Percentiles rank a stretch among this genome's conserved stretches.
Evolutionary conservation across 2,329 filamentous ascomycete genomes (phyloP).

Genomic region (Alternaria hordeiaustralica): DNA sequence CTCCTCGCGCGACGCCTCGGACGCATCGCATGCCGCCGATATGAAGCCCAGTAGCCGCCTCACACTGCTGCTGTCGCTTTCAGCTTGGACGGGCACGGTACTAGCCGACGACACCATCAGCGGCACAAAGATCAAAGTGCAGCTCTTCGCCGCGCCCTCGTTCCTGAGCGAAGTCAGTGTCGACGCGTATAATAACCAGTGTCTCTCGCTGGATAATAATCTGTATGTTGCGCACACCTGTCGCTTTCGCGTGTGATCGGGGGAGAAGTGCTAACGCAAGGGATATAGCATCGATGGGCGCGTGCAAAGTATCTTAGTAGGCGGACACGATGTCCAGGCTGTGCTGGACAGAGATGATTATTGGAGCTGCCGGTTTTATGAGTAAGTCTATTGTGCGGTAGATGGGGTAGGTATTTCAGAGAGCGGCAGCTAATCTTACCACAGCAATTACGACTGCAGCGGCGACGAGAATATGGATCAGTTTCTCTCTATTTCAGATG

Average conservation of each 20-base stretch:
- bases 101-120: slow-evolving; percentile 27
- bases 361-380: slow-evolving; percentile 45
- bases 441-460: slow-evolving; percentile 42
- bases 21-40: slow-evolving; percentile 8
- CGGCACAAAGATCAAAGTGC: slow-evolving; percentile 40
- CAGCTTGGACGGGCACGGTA: slow-evolving; percentile 5
- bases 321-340: slow-evolving; percentile 34
- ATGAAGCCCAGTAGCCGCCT: slow-evolving; percentile 14
- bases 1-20: not conserved
- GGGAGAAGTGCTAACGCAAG: not conserved
- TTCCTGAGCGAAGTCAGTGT: slow-evolving; percentile 42
- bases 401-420: not conserved
- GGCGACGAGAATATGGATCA: slow-evolving; percentile 24
- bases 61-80: slow-evolving; percentile 9
- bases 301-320: slow-evolving; percentile 40
- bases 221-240: slow-evolving; percentile 25
- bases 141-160: slow-evolving; percentile 41
- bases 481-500: slow-evolving; percentile 35
- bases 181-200: slow-evolving; percentile 38
- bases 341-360: slow-evolving; percentile 36
- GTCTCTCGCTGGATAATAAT: slow-evolving; percentile 42
- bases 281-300: slow-evolving; percentile 42
- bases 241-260: not conserved
- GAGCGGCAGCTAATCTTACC: not conserved
- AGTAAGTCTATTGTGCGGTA: slow-evolving; percentile 29